Percentiles rank a stretch among this genome's conserved stretches.
These are phyloP conservation scores for Gypsophila paniculata DNA, from an alignment of 179 eudicot species.

Conservation along the genomic window DNA sequence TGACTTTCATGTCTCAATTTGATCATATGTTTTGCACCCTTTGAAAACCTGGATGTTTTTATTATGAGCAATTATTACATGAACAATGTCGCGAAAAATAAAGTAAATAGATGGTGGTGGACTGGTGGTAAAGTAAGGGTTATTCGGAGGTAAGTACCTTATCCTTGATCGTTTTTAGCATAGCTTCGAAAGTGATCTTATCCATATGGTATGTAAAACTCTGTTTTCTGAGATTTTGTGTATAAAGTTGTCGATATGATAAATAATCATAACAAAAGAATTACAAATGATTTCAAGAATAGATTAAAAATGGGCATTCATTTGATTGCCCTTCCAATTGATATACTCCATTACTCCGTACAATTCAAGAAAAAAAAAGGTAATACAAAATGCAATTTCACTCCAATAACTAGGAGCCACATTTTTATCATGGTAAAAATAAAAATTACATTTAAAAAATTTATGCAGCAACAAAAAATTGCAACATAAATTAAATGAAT, in stretches of 20 bases:
- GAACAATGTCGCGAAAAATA: too few relatives aligned
- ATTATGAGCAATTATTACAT: too few relatives aligned
- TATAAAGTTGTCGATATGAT: too few relatives aligned
- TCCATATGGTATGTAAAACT: too few relatives aligned
- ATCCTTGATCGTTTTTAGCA: too few relatives aligned
- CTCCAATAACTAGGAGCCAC: background rate
- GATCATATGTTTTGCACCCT: background rate
- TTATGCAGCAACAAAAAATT: background rate
- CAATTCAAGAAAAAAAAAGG: background rate
- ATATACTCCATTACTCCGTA: too few relatives aligned
- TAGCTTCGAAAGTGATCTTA: too few relatives aligned
- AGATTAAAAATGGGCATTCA: background rate
- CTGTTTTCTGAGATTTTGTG: too few relatives aligned
- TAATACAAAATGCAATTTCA: background rate
- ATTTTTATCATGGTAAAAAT: background rate
- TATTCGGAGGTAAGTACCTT: too few relatives aligned
- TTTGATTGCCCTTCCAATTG: background rate
- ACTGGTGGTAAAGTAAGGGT: too few relatives aligned
- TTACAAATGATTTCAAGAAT: background rate
- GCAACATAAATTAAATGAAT: conserved; percentile 15
- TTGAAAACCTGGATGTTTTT: background rate
- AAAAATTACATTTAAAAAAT: background rate
- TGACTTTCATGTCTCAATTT: background rate
- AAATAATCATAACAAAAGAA: background rate
- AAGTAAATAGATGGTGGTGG: too few relatives aligned